Evolutionary conservation across 2,329 filamentous ascomycete genomes (phyloP).

Genomic region (Aspergillus luchuensis): DNA sequence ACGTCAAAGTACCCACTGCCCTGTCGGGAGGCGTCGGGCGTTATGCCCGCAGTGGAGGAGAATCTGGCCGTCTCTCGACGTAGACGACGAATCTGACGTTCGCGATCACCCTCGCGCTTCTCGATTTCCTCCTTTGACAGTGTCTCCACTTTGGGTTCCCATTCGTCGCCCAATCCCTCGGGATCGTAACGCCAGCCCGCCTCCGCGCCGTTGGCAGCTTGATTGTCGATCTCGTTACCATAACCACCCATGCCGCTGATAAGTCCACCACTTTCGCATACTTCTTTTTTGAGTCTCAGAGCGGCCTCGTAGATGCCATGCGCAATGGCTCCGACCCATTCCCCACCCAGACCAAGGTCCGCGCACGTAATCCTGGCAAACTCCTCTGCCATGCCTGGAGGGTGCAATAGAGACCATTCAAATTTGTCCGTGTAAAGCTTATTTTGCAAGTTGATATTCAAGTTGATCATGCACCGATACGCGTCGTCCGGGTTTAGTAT

Average conservation of each 20-base stretch:
- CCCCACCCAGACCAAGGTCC: constrained; percentile 82
- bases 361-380: constrained; percentile 93
- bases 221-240: constrained; percentile 77
- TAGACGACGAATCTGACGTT: constrained; percentile 83
- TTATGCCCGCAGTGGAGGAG: constrained; percentile 80
- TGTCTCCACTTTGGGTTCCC: constrained; percentile 79
- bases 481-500: constrained; percentile 89
- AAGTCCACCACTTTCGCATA: constrained; percentile 85
- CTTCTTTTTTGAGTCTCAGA: constrained; percentile 89
- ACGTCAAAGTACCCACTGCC: constrained; percentile 62
- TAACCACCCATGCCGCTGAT: constrained; percentile 71
- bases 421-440: constrained; percentile 96
- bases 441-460: constrained; percentile 90
- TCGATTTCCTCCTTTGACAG: constrained; percentile 96
- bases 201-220: constrained; percentile 77
- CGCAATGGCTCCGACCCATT: constrained; percentile 92
- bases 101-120: constrained; percentile 90
- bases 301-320: constrained; percentile 97
- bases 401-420: constrained; percentile 93
- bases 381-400: constrained; percentile 84
- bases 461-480: constrained; percentile 86
- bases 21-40: constrained; percentile 68
- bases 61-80: constrained; percentile 91
- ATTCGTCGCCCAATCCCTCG: constrained; percentile 80
- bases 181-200: constrained; percentile 96